Base-by-base conservation (phyloP, 495 filamentous ascomycete species). In the Platismatia glauca region DNA sequence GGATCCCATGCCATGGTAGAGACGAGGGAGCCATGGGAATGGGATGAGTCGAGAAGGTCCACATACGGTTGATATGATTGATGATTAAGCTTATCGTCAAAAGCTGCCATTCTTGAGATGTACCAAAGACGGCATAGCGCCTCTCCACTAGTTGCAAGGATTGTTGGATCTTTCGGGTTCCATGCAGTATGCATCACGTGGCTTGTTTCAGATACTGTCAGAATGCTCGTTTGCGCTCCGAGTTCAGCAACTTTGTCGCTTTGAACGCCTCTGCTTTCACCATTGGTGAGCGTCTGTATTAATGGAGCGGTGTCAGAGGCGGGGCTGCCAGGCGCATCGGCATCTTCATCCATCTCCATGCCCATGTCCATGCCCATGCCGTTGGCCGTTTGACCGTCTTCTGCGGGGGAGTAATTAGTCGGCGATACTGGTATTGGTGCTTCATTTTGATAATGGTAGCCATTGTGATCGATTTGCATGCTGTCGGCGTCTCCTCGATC, bases 71-170 rank as follows among this genome's bases (percentile, higher is more conserved):
- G 69, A 37, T 77, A 72, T 61, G 34, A n/a, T 71, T 68, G n/a
- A 35, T 77, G 72, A 22, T 73, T 61, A 22, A 76, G 68, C 5
- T 72, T 77, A 62, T 80, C 78, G 35, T 73, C 69, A 35, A 71
- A 69, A 4, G 77, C 73, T 15, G 69, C 58, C 20, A 74, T 70
- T 56, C 61, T 67, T 66, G 84, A 80, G 57, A 91, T 70, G 67
- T 83, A 88, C 88, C 88, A 93, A 73, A 94, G 76, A 64, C 84
- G 86, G 76, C 88, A 89, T 80, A 89, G 86, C 72, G 85, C 82
- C 72, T 90, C 86, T 69, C 89, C 88, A 72, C 84, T 85, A 65
- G 85, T 84, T 67, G 86, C 87, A 72, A 95, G 79, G 71, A 89
- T 75, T 41, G 82, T 85, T 64, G 89, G 81, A 78, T 92, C 85